Base-by-base conservation (phyloP, 1,284 basidiomycete species). In the Leccinum pachyderme region DNA sequence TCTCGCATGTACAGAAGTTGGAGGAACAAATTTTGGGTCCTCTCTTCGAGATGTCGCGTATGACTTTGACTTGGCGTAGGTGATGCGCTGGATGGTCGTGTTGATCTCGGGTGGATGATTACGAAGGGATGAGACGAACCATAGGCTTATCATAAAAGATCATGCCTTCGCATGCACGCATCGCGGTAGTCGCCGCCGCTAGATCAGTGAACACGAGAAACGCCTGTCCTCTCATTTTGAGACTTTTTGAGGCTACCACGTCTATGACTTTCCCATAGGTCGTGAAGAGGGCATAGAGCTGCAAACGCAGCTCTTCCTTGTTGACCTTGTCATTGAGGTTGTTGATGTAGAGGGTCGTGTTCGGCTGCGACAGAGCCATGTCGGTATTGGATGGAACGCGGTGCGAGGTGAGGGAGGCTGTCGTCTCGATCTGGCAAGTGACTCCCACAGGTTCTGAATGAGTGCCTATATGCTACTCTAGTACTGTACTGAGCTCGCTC, bases 161-260 rank as follows among this genome's bases (percentile, higher is more conserved):
- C 81, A 96, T 92, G 53, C 95, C 95, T 63, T 91, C 87, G 67
- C 95, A 88, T 47, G 88, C 91, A 43, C 95, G 81, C 82, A 97
- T 81, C 18, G 95, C 97, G 35, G 93, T 83, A 11, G 95, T 98
- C 53, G 95, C 93, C 48, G 86, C 82, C 18, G 89, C 83, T 56
- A 95, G 83, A 75, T 95, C 93, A 59, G 86, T 83, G 74, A 98
- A 99, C 59, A 97, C 95, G 64, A 99, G 83, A 72, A 98, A 99
- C 1, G 96, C 96, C 75, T 98, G 95, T 2, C 96, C 96, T 59
- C 91, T 84, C 86, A 95, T 95, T 68, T 87, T 90, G 52, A 82
- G 74, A 61, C 79, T 84, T 70, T 98, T 95, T 44, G 91, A 87
- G n/a, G 96, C 95, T 51, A 98, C 84, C 50, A 99, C 84, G 72